These are phyloP conservation scores for Neolecta irregularis DNA, from an alignment of 1,139 yeast genomes.

Conservation along the genomic window DNA sequence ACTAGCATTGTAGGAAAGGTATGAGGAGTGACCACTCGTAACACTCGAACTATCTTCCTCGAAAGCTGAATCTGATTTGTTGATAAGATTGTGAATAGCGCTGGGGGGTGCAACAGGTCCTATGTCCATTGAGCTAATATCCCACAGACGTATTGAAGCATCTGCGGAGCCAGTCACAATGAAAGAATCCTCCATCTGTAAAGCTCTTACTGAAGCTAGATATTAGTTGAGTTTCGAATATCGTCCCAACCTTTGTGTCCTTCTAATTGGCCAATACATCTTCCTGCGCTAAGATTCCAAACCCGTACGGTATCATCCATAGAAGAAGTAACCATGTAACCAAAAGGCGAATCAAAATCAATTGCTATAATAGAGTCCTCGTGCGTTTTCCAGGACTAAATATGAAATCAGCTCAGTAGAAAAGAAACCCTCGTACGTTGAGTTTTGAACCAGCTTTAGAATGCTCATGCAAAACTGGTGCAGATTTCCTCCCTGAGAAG, in stretches of 20 bases:
- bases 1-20: slow-evolving; percentile 11
- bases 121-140: slow-evolving; percentile 25
- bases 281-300: slow-evolving; percentile 57
- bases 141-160: slow-evolving; percentile 49
- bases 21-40: slow-evolving; percentile 20
- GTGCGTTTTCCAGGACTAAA: slow-evolving; percentile 37
- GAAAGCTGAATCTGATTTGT: slow-evolving; percentile 10
- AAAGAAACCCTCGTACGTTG: slow-evolving; percentile 6
- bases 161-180: slow-evolving; percentile 50
- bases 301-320: slow-evolving; percentile 68
- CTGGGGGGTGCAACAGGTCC: slow-evolving; percentile 7
- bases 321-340: slow-evolving; percentile 61
- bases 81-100: slow-evolving; percentile 6
- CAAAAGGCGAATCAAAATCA: slow-evolving; percentile 57
- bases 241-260: slow-evolving; percentile 27
- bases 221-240: slow-evolving; percentile 29
- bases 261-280: slow-evolving; percentile 20
- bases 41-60: slow-evolving; percentile 17
- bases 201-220: slow-evolving; percentile 43
- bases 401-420: background rate
- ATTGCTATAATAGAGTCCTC: slow-evolving; percentile 36
- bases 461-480: slow-evolving; percentile 46
- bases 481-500: slow-evolving; percentile 31
- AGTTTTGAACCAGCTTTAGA: slow-evolving; percentile 45
- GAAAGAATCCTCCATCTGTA: slow-evolving; percentile 39